Conservation (phyloP, 2,329 filamentous ascomycete species). For the Lachnellula occidentalis region DNA sequence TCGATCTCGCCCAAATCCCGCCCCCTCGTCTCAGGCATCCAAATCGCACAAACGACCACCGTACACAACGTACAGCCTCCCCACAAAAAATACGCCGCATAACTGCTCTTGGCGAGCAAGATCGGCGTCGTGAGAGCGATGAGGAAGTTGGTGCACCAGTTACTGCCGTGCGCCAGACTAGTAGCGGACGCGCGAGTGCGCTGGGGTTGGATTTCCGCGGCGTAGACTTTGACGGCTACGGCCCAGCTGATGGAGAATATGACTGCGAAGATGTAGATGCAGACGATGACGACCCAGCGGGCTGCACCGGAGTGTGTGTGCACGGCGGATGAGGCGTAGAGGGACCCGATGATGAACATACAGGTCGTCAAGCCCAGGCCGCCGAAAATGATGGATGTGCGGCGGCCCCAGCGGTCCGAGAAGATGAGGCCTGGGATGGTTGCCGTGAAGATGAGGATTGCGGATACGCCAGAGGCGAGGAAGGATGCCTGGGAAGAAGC, state of each 20-base stretch:
- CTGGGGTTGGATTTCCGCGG: conserved; percentile 52
- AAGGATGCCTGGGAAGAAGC: conserved; percentile 48
- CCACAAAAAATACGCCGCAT: conserved; percentile 28
- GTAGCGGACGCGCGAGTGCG: conserved; percentile 50
- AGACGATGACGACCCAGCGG: conserved; percentile 46
- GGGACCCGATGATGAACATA: conserved; percentile 49
- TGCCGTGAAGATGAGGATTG: conserved; percentile 51
- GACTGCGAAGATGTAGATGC: conserved; percentile 45
- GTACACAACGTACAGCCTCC: conserved; percentile 35
- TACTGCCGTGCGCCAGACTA: conserved; percentile 36
- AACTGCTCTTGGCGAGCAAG: conserved; percentile 22
- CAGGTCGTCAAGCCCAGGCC: conserved; percentile 44
- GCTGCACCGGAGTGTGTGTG: conserved; percentile 35
- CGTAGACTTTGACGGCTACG: conserved; percentile 51
- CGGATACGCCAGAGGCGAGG: conserved; percentile 56
- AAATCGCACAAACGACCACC: conserved; percentile 15
- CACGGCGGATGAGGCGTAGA: conserved; percentile 46
- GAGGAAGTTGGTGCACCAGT: conserved; percentile 26
- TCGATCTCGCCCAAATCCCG: conserved; percentile 24
- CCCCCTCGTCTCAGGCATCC: conserved; percentile 30
- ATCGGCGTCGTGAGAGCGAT: conserved; percentile 33
- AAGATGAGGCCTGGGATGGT: conserved; percentile 52
- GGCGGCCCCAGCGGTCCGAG: conserved; percentile 52
- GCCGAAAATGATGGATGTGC: conserved; percentile 47
- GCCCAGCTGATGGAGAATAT: conserved; percentile 47